Evolutionary conservation across 2,329 filamentous ascomycete genomes (phyloP), one percentile per base, ranked within the genome.

Genomic region (Graphilbum fragrans): DNA sequence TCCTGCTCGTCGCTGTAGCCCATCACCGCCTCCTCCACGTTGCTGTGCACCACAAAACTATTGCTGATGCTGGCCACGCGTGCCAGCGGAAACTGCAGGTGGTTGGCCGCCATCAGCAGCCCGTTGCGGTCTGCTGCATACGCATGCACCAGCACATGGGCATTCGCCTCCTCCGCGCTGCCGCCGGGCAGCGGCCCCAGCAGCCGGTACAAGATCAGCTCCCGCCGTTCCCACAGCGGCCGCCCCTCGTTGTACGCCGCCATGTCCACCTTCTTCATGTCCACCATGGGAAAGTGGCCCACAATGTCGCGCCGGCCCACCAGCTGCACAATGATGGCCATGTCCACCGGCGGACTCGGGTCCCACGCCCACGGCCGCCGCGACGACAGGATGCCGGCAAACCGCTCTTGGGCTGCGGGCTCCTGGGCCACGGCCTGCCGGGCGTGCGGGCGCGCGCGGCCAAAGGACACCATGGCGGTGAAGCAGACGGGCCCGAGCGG

Each of bases 241-340:
- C 58, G 62, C 1, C 47, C 58, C 9, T 53, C 50, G 48, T 74
- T 75, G 46, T 59, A 69, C 0, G 42, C 54, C 0, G 46, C 47
- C 63, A 75, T 67, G 49, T 74, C 69, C 8, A 74, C 70, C 54
- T 73, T 73, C 51, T 63, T 63, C 66, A 74, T 71, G 37, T 72
- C 64, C 3, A 73, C 56, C 1, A 63, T 56, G 8, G 71, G 71
- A 42, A 74, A 74, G 0, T 53, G 54, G 3, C 67, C 68, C 2
- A 60, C 54, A 2, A 61, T 56, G 14, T 58, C 50, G 34, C 57
- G 50, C 2, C 62, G 50, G 3, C 61, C 63, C 14, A 65, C 59
- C 5, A 55, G 39, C 1, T 53, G 51, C 3, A 62, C 55, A 19
- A 67, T 37, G 5, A 52, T 48, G 17, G 66, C 61, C 35, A 74